Percentiles rank a stretch among this genome's conserved stretches.
Conservation (phyloP, 306 rosid species). For the Abrus pulchellus region DNA sequence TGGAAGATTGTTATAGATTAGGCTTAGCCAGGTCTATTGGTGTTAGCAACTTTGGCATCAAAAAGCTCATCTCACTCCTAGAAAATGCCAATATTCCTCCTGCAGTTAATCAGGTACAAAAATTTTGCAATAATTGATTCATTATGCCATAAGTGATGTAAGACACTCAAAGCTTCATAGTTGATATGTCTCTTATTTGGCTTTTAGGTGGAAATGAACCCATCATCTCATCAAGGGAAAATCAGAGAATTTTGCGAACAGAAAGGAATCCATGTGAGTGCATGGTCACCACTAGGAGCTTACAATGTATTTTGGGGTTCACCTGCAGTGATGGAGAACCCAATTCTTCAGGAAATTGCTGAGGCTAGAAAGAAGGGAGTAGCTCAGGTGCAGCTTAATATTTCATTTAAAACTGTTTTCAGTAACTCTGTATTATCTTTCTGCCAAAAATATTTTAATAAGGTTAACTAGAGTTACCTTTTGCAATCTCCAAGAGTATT, state of each 20-base stretch:
- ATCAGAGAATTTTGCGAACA: constrained; percentile 50
- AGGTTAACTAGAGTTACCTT: constrained; percentile 1
- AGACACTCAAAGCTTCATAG: too few species aligned
- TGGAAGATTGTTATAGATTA: constrained; percentile 50
- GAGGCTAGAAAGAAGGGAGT: constrained; percentile 43
- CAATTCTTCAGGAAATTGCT: constrained; percentile 54
- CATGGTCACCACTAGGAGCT: constrained; percentile 63
- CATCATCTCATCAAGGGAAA: constrained; percentile 52
- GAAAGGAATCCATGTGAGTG: constrained; percentile 57
- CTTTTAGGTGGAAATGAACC: constrained; percentile 55
- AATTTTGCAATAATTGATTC: background rate
- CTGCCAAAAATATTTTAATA: background rate
- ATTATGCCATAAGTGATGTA: too few species aligned
- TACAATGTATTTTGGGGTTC: constrained; percentile 37
- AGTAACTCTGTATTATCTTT: background rate
- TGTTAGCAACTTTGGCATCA: constrained; percentile 55
- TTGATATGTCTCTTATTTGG: too few species aligned
- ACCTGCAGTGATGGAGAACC: constrained; percentile 50
- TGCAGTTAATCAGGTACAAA: constrained; percentile 54
- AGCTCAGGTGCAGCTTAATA: constrained; percentile 46
- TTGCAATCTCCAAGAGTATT: background rate
- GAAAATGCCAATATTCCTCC: constrained; percentile 53
- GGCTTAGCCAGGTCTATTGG: constrained; percentile 59
- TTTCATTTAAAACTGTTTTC: background rate
- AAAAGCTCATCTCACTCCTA: constrained; percentile 42